phyloP scores from a whole-genome alignment of 768 basidiomycete genomes.

The Suillus discolor region DNA sequence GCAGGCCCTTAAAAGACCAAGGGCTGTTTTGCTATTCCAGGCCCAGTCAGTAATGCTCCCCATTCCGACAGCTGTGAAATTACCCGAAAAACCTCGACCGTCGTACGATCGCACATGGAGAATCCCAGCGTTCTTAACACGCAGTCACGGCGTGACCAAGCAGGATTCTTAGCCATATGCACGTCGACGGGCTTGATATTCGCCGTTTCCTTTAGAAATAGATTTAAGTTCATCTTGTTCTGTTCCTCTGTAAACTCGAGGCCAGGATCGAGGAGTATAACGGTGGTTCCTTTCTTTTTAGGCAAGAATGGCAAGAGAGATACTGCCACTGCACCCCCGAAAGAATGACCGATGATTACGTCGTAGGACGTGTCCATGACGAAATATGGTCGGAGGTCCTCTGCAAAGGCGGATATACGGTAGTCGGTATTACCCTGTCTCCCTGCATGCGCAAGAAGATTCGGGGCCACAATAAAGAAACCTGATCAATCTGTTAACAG shows the following conservation, averaged over 20 bases:
- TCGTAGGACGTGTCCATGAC: background rate
- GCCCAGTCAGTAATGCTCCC: background rate
- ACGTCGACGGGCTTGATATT: constrained; percentile 6
- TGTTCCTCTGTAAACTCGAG: constrained; percentile 2
- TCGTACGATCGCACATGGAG: constrained; percentile 4
- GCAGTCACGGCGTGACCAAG: constrained; percentile 19
- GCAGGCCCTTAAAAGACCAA: constrained; percentile 18
- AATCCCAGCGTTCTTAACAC: constrained; percentile 17
- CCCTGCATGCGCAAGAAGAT: constrained; percentile 11
- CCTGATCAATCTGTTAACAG: constrained; percentile 1
- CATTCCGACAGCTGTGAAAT: background rate
- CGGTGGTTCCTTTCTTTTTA: background rate
- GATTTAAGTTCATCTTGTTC: background rate
- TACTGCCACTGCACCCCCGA: background rate
- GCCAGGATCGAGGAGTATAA: constrained; percentile 5
- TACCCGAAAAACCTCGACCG: background rate
- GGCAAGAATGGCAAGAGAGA: background rate
- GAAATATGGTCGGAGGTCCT: constrained; percentile 8
- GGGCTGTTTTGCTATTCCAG: constrained; percentile 15
- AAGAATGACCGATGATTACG: background rate
- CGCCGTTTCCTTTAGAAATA: background rate
- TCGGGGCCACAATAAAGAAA: constrained; percentile 11
- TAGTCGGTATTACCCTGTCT: background rate
- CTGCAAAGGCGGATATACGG: constrained; percentile 4
- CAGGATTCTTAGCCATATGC: constrained; percentile 15